Base-by-base conservation (phyloP, 768 basidiomycete genomes). In the Russula sp. region DNA sequence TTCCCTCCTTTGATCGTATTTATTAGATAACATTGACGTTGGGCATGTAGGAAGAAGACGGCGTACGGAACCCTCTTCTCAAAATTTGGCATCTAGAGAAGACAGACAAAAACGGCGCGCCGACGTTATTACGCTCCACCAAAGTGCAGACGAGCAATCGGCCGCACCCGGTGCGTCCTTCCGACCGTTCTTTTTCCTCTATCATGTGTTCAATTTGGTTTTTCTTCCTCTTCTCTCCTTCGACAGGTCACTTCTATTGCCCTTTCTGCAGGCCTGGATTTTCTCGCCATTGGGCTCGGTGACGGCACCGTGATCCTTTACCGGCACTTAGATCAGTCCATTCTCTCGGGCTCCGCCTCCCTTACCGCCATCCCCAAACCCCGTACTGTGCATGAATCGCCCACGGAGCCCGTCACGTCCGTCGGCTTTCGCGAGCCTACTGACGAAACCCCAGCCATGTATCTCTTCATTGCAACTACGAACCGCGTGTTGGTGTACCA, bases 221-320 rank as follows among this genome's bases (percentile, higher is more conserved):
- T 14, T 34, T 50, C 24, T 50, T 24, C 38, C 38, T 40, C 38
- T 40, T 40, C 38, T 40, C 6, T 40, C 13, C 14, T 28, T 55
- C 55, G 90, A 84, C 24, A 67, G 65, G 65, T 67, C 24, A 60
- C 92, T 2, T 84, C 88, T 1, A 78, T 97, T 48, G 91, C 94
- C 0, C 77, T 94, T 24, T 90, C 95, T 0, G 76, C 84, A 7
- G 82, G 83, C 20, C 79, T 97, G 4, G 84, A 90, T 0, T 91
- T 94, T 73, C 84, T 99, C 28, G 89, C 95, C 7, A 83, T 98
- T 46, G 97, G 95, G 16, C 83, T 98, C n/a, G 94, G 87, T 7
- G 95, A 98, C 71, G 97, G 97, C 28, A 91, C 91, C 0, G 95
- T 97, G 18, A 80, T 98, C 10, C 80, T 97, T 18, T 96, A 92